Evolutionary conservation across 495 filamentous ascomycete species (phyloP).

Genomic region (Chlorociboria aeruginascens): DNA sequence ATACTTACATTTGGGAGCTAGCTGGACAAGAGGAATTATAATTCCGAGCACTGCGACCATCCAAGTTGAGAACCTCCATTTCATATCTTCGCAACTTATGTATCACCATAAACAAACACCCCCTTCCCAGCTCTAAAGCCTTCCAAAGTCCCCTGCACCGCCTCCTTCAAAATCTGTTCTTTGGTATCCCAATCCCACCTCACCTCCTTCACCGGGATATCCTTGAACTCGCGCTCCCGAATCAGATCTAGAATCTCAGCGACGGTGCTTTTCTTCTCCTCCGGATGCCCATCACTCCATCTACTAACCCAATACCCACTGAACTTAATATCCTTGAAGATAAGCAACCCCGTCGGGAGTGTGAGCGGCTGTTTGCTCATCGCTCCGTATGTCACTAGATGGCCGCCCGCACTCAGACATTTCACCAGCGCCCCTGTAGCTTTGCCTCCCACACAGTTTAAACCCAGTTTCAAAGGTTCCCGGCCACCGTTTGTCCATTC

Average conservation of each 20-base stretch:
- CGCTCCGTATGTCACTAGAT: constrained; percentile 88
- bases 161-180: constrained; percentile 44
- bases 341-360: constrained; percentile 66
- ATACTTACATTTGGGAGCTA: no score
- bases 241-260: constrained; percentile 68
- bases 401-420: constrained; percentile 47
- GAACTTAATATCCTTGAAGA: constrained; percentile 81
- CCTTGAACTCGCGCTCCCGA: constrained; percentile 63
- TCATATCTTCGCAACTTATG: constrained; percentile 2
- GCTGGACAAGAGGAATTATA: no score
- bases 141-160: constrained; percentile 62
- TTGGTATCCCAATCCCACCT: constrained; percentile 72
- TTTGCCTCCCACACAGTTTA: constrained; percentile 96
- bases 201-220: constrained; percentile 67
- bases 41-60: no score
- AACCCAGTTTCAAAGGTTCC: constrained; percentile 57
- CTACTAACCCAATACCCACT: constrained; percentile 89
- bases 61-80: background rate
- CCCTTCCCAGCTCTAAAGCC: constrained; percentile 81
- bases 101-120: constrained; percentile 55
- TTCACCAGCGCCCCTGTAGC: constrained; percentile 62
- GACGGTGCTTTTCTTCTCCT: constrained; percentile 65
- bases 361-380: constrained; percentile 80
- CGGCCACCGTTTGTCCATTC: constrained; percentile 57
- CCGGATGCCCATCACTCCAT: constrained; percentile 70